Conservation (phyloP, 768 basidiomycete species). For the Tulasnella sp. region DNA sequence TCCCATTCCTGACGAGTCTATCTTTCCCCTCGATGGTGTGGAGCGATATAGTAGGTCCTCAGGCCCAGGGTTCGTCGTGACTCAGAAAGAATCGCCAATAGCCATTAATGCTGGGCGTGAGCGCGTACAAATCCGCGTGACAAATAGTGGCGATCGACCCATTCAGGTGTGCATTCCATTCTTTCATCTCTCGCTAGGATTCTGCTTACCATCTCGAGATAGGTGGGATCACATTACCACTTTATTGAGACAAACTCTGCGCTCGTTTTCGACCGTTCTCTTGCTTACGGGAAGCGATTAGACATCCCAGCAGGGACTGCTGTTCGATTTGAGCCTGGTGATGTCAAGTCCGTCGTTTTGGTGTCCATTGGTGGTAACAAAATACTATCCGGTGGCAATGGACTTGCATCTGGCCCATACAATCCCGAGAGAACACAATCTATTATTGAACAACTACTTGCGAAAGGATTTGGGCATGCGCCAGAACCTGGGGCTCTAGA, state of each 20-base stretch:
- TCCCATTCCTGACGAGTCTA: constrained; percentile 52
- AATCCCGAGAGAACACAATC: constrained; percentile 34
- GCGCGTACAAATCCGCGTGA: constrained; percentile 58
- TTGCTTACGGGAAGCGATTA: constrained; percentile 71
- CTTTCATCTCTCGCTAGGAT: neutral
- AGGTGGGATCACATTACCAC: constrained; percentile 92
- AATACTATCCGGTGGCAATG: constrained; percentile 68
- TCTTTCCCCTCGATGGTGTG: constrained; percentile 47
- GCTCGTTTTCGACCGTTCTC: constrained; percentile 68
- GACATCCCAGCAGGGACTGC: constrained; percentile 94
- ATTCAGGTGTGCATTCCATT: constrained; percentile 50
- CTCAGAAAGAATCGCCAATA: constrained; percentile 45
- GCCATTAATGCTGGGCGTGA: constrained; percentile 62
- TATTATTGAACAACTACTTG: constrained; percentile 37
- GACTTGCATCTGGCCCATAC: constrained; percentile 45
- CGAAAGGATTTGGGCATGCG: constrained; percentile 55
- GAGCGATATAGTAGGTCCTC: constrained; percentile 39
- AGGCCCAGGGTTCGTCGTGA: constrained; percentile 64
- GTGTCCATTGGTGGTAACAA: constrained; percentile 62
- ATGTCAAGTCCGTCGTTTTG: constrained; percentile 68
- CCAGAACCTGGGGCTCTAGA: constrained; percentile 50
- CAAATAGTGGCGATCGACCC: constrained; percentile 85
- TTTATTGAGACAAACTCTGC: constrained; percentile 81
- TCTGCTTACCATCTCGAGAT: neutral
- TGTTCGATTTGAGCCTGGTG: constrained; percentile 92